Base-by-base conservation (phyloP, 176 grass and related monocot species). In the Lolium multiflorum region DNA sequence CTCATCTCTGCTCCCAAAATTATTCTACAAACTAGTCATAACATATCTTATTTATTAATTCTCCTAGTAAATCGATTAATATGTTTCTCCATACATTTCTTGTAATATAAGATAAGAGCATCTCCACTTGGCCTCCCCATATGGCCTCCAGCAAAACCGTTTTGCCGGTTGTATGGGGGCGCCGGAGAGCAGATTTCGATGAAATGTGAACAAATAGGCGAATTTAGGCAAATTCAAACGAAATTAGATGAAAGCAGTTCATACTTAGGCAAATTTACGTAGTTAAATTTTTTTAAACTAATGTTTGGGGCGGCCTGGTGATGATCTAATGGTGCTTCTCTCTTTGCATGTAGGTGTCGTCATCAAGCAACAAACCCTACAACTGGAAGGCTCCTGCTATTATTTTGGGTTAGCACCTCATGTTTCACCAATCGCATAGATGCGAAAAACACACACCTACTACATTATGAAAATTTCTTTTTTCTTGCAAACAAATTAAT, bases 361-460 rank as follows among this genome's bases (percentile, higher is more conserved):
- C 80, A 15, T 82, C 77, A 47, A 82, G 57, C 20, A 41, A 18
- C 56, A 92, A 89, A 21, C 55, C 91, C 55, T 91, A 83, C 81
- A 86, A 78, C 84, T 92, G 87, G 80, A 98, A 88, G 79, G 96
- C 91, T 70, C 93, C 89, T 59, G 91, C 88, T 37, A 86, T 95
- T 87, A 74, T 98, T 83, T 88, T 98, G 74, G 96, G 95, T 92
- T 65, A 68, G 90, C 54, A 71, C 84, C 51, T 21, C 64, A 11
- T 65, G 6, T 56, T 35, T 9, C 9, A 10, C 25, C 25, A 56
- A 5, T 79, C 41, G 49, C 35, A 44, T 76, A 26, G 9, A 80
- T 78, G n/a, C 37, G n/a, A 65, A 49, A 52, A 52, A 52, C 50
- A 55, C 73, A 82, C 31, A 44, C 25, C 2, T 24, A 20, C 35